Percentiles rank a stretch among this genome's conserved stretches.
Conservation (phyloP, 2,329 filamentous ascomycete genomes). For the Pestalotiopsis sp. region DNA sequence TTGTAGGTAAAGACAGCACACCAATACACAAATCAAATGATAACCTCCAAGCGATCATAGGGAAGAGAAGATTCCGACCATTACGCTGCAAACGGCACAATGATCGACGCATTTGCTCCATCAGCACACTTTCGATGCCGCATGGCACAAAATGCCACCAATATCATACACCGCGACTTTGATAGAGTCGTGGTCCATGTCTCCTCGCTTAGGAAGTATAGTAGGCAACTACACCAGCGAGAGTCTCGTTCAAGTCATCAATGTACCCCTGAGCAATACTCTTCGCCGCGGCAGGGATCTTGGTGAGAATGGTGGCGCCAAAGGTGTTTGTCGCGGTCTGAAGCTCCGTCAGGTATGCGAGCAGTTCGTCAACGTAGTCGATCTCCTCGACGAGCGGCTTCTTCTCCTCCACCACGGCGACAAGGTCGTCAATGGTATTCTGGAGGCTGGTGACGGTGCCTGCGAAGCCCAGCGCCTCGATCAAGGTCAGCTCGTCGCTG, state of each 20-base stretch:
- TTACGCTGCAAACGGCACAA: too few species aligned
- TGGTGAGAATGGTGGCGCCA: constrained; percentile 8
- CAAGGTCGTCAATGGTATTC: constrained; percentile 4
- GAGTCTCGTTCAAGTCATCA: constrained; percentile 4
- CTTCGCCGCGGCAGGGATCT: constrained; percentile 7
- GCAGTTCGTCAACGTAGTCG: constrained; percentile 3
- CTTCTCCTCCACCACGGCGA: constrained; percentile 1
- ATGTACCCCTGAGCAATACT: constrained; percentile 12
- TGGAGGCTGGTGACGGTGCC: constrained; percentile 6
- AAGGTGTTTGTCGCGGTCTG: constrained; percentile 6
- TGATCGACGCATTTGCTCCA: too few species aligned
- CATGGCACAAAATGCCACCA: too few species aligned
- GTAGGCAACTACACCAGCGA: constrained; percentile 2
- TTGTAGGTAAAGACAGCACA: too few species aligned
- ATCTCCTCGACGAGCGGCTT: constrained; percentile 7
- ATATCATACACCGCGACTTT: neutral
- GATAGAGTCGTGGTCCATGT: neutral
- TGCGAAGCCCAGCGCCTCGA: constrained; percentile 8
- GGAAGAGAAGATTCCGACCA: too few species aligned
- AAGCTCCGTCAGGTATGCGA: neutral
- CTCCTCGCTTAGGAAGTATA: neutral
- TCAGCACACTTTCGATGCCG: too few species aligned
- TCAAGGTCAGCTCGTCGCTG: constrained; percentile 2
- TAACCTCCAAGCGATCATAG: too few species aligned
- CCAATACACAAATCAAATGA: too few species aligned